Evolutionary conservation across 495 filamentous ascomycete species (phyloP).

Genomic region (Glonium stellatum): DNA sequence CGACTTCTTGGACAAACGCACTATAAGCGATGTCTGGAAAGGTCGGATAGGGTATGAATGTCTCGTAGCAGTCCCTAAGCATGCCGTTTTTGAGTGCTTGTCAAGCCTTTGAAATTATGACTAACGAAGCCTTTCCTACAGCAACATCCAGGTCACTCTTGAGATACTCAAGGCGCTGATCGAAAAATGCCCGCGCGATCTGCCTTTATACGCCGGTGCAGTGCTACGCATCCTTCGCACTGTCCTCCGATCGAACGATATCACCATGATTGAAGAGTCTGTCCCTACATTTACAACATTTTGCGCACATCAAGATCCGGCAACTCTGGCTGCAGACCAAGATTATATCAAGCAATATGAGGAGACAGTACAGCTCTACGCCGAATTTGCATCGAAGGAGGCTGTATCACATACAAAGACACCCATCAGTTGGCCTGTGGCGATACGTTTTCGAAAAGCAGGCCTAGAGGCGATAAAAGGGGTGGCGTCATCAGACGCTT

Average conservation of each 20-base stretch:
- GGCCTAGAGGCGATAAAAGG: slow-evolving; percentile 74
- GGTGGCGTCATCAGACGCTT: slow-evolving; percentile 67
- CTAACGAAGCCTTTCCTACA: slow-evolving; percentile 40
- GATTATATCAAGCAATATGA: slow-evolving; percentile 77
- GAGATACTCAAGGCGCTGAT: slow-evolving; percentile 90
- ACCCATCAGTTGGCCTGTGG: slow-evolving; percentile 58
- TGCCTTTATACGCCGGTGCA: slow-evolving; percentile 76
- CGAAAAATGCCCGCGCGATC: slow-evolving; percentile 82
- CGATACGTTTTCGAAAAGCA: slow-evolving; percentile 75
- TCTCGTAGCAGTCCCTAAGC: not conserved
- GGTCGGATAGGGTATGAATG: slow-evolving; percentile 66
- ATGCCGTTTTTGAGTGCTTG: not conserved
- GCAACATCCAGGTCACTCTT: slow-evolving; percentile 73
- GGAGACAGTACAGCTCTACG: slow-evolving; percentile 67
- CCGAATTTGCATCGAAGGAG: slow-evolving; percentile 62
- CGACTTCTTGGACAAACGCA: slow-evolving; percentile 83
- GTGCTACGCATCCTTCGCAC: slow-evolving; percentile 71
- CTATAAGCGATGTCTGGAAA: slow-evolving; percentile 77
- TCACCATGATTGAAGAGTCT: slow-evolving; percentile 83
- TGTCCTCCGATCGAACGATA: slow-evolving; percentile 70
- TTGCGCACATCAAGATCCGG: slow-evolving; percentile 72
- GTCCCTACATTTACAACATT: slow-evolving; percentile 76
- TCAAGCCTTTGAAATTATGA: not conserved
- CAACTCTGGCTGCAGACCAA: slow-evolving; percentile 73
- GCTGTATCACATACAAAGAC: slow-evolving; percentile 40